Percentiles rank a stretch among this genome's conserved stretches.
These are phyloP conservation scores for Leucosporidium yakuticum DNA, from an alignment of 768 basidiomycete genomes.

Conservation along the genomic window DNA sequence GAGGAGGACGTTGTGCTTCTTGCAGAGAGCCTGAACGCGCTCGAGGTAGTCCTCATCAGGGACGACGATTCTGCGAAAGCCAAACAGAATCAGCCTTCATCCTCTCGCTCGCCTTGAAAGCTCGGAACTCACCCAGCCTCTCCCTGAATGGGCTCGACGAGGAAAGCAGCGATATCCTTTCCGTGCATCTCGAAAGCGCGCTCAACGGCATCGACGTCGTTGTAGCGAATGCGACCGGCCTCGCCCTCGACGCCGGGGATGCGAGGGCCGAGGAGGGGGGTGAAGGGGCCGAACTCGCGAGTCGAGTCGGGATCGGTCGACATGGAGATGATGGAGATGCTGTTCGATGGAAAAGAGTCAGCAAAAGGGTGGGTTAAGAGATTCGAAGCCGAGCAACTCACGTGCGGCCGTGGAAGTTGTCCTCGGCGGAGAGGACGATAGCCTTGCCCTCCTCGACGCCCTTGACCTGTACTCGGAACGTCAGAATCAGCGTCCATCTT, in stretches of 20 bases:
- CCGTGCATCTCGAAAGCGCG: constrained; percentile 74
- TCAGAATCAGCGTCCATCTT: not conserved
- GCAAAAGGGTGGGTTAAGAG: not conserved
- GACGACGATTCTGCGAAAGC: constrained; percentile 67
- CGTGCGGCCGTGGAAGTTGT: constrained; percentile 95
- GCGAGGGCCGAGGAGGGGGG: constrained; percentile 73
- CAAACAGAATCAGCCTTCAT: constrained; percentile 6
- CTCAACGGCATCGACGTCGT: constrained; percentile 72
- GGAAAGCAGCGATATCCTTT: constrained; percentile 77
- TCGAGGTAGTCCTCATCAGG: constrained; percentile 81
- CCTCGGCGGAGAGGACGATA: constrained; percentile 73
- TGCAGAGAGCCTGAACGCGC: constrained; percentile 72
- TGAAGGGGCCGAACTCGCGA: constrained; percentile 82
- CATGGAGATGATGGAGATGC: constrained; percentile 55
- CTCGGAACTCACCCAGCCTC: constrained; percentile 73
- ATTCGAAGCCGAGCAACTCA: constrained; percentile 40
- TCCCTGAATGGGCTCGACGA: constrained; percentile 98
- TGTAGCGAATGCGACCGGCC: constrained; percentile 65
- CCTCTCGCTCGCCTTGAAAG: not conserved
- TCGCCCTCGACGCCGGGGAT: constrained; percentile 54
- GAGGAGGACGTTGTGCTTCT: constrained; percentile 80
- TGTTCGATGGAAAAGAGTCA: not conserved
- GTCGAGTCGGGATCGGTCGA: constrained; percentile 89
- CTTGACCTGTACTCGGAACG: constrained; percentile 48
- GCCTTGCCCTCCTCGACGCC: constrained; percentile 74